Evolutionary conservation across 78 protist genomes (phyloP).

Genomic region (Chrysochromulina tobinii): DNA sequence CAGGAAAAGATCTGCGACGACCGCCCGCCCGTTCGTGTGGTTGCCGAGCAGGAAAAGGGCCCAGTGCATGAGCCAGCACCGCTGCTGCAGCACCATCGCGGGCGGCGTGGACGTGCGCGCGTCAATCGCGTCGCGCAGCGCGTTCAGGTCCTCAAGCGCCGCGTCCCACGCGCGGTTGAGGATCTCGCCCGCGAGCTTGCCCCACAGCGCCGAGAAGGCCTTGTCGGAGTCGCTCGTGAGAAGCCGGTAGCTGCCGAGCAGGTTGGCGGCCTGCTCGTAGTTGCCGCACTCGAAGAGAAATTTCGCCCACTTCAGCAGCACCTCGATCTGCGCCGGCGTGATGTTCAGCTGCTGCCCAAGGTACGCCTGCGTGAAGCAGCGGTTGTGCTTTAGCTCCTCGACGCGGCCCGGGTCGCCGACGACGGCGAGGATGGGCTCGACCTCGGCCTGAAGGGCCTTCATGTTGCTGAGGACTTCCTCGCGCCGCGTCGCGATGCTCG

Average conservation of each 20-base stretch:
- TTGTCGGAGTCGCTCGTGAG: neutral
- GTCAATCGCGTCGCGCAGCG: neutral
- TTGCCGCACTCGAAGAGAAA: constrained; percentile 7
- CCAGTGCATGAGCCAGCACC: constrained; percentile 29
- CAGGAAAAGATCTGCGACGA: neutral
- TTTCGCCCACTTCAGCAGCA: neutral
- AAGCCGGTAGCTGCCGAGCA: neutral
- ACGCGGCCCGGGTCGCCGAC: neutral
- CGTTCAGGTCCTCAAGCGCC: neutral
- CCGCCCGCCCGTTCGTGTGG: constrained; percentile 3
- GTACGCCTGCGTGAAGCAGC: neutral
- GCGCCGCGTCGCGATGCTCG: neutral
- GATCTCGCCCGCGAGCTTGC: constrained; percentile 27
- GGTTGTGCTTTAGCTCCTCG: neutral
- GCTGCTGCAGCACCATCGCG: constrained; percentile 31
- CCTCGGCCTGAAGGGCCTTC: neutral
- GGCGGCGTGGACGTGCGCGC: neutral
- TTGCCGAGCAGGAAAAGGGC: neutral
- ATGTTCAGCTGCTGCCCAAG: neutral
- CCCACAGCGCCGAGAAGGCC: constrained; percentile 14
- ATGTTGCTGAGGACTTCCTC: neutral
- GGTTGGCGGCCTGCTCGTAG: neutral
- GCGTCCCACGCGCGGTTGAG: neutral
- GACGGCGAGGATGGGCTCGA: neutral
- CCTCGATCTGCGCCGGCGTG: neutral